Percentiles rank a stretch among this genome's conserved stretches.
These are phyloP conservation scores for Stagonosporopsis rhizophila DNA, from an alignment of 2,329 filamentous ascomycete genomes.

Conservation along the genomic window DNA sequence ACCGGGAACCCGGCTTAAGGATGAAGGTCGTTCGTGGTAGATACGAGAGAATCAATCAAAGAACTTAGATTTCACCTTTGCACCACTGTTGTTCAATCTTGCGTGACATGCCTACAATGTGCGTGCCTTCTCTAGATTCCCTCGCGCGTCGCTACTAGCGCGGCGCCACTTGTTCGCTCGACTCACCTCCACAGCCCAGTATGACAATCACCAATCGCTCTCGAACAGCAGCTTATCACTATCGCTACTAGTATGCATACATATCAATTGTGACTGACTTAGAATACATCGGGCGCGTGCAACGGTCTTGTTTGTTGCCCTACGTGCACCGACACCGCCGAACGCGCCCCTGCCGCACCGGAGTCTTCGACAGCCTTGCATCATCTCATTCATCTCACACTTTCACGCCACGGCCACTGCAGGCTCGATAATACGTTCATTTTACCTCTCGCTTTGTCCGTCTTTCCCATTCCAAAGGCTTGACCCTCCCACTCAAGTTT, in stretches of 20 bases:
- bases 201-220: neutral
- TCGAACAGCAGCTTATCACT: neutral
- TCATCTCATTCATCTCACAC: constrained; percentile 2
- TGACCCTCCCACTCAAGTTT: too few relatives aligned
- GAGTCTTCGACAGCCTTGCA: neutral
- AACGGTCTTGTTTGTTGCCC: constrained; percentile 4
- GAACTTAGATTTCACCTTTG: neutral
- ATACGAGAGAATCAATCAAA: neutral
- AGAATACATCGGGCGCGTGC: neutral
- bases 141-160: constrained; percentile 6
- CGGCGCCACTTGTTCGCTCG: constrained; percentile 12
- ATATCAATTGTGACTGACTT: neutral
- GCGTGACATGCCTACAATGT: constrained; percentile 1
- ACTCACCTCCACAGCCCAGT: neutral
- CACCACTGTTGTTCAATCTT: neutral
- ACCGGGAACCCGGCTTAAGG: neutral
- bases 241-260: constrained; percentile 3
- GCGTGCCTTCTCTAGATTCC: neutral
- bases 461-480: too few relatives aligned
- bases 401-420: neutral
- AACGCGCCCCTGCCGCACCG: constrained; percentile 2
- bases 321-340: constrained; percentile 5
- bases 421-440: neutral
- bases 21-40: neutral
- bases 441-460: neutral